phyloP scores from a whole-genome alignment of 257 asterid species.

The Solanum chiquidenum region DNA sequence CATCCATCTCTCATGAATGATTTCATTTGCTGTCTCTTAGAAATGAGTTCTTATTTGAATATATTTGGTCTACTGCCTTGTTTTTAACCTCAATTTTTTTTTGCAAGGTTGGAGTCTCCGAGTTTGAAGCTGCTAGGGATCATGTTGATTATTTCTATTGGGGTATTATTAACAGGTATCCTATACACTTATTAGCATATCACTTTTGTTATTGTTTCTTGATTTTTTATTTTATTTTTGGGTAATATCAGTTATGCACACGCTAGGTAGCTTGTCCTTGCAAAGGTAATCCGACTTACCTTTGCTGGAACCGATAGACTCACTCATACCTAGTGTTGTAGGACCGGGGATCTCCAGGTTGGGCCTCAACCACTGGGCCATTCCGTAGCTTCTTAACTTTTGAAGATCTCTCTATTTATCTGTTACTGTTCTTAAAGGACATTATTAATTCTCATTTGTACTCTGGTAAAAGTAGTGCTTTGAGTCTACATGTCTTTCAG shows the following conservation, averaged over 20 bases:
- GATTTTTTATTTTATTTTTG: neutral
- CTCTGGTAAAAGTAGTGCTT: neutral
- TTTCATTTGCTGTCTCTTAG: neutral
- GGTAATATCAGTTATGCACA: neutral
- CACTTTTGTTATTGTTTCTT: neutral
- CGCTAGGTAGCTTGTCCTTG: neutral
- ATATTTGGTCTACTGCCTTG: slow-evolving; percentile 2
- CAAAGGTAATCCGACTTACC: neutral
- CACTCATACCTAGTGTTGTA: neutral
- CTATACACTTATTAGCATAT: neutral
- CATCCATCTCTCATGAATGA: neutral
- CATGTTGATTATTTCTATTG: slow-evolving; percentile 64
- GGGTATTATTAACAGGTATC: slow-evolving; percentile 86
- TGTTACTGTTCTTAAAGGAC: neutral
- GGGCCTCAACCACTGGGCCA: neutral
- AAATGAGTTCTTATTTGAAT: neutral
- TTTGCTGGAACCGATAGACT: neutral
- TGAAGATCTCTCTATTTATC: neutral
- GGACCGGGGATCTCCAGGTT: neutral
- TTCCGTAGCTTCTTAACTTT: neutral
- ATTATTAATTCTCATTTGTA: neutral
- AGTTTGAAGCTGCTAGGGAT: slow-evolving; percentile 87
- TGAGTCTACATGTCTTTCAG: neutral
- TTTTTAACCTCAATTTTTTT: slow-evolving; percentile 16
- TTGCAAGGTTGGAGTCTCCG: slow-evolving; percentile 88